A percentile compares a stretch with the other conserved stretches of the same genome.
Evolutionary conservation across 2,329 filamentous ascomycete species (phyloP).

Genomic region (Pseudophaeomoniella oleicola): DNA sequence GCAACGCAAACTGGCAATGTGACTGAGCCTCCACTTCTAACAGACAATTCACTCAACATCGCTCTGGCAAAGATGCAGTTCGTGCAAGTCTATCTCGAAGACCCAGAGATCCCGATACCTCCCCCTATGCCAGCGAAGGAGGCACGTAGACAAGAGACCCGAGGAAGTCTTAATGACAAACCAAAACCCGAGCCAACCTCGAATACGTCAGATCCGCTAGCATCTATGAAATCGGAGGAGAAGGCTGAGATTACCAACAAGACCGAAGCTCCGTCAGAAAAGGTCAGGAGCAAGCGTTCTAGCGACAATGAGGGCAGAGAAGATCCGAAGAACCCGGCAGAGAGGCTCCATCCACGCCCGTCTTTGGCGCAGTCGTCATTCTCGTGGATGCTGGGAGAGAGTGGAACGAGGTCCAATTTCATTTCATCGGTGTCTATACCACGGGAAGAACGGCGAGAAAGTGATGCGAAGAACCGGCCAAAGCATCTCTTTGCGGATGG

Average conservation of each 20-base stretch:
- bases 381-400: conserved; percentile 35
- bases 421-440: conserved; percentile 28
- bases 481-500: conserved; percentile 12
- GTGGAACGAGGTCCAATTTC: conserved; percentile 27
- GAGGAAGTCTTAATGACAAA: too few species aligned
- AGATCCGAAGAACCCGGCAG: neutral
- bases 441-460: conserved; percentile 26
- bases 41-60: conserved; percentile 19
- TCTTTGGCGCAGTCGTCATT: conserved; percentile 31
- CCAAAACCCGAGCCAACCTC: neutral
- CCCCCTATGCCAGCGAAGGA: conserved; percentile 3
- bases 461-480: conserved; percentile 15
- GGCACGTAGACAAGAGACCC: neutral
- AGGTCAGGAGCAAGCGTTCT: too few species aligned
- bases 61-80: conserved; percentile 25
- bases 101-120: conserved; percentile 19
- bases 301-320: neutral
- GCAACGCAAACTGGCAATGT: conserved; percentile 17
- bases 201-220: neutral
- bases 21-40: conserved; percentile 3
- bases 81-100: conserved; percentile 27
- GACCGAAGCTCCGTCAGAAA: too few species aligned
- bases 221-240: neutral
- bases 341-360: conserved; percentile 16
- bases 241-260: neutral